Evolutionary conservation across 306 rosid species (phyloP), one percentile per base, ranked within the genome.

Genomic region (Arachis stenosperma): DNA sequence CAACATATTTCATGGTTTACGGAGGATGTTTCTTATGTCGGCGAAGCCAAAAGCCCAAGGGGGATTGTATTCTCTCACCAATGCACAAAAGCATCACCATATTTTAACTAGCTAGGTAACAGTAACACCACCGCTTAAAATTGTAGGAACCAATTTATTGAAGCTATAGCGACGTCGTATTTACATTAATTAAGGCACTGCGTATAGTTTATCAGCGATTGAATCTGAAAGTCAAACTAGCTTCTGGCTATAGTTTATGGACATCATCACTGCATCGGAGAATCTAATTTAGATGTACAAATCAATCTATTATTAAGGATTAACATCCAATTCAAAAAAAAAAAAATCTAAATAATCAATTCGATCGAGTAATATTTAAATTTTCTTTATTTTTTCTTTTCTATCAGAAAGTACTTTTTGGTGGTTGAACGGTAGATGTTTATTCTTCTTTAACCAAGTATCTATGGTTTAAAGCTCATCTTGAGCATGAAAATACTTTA

Each of bases 1-100:
- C 3, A 71, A 78, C 82, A 72, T 50, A 50, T 50, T 73, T 66
- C 82, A 73, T 73, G 75, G 75, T 66, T 73, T 74, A 67, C 54
- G 83, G 75, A 58, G 54, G 36, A 0, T 73, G 75, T 73, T 67
- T 64, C 61, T 70, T 67, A 41, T 79, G 79, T 73, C 79, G 70
- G 75, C 66, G 5, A 3, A 10, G 58, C 68, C 56, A 65, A 7
- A 7, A 4, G n/a, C 15, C 15, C 15, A 5, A 50, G n/a, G 51
- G 51, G 11, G 3, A 10, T 67, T 5, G 47, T 17, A 17, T 51
- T 68, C 41, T 66, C 64, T 67, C 30, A 67, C 39, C 15, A 40
- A 66, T 33, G 22, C 62, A 15, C 39, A 9, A 60, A 60, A 22
- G 5, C 59, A 59, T 33, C 33, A 47, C 47, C 3, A 48, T 22